These are phyloP conservation scores for Fusarium veterinarium DNA, from an alignment of 2,329 filamentous ascomycete genomes.

Conservation along the genomic window DNA sequence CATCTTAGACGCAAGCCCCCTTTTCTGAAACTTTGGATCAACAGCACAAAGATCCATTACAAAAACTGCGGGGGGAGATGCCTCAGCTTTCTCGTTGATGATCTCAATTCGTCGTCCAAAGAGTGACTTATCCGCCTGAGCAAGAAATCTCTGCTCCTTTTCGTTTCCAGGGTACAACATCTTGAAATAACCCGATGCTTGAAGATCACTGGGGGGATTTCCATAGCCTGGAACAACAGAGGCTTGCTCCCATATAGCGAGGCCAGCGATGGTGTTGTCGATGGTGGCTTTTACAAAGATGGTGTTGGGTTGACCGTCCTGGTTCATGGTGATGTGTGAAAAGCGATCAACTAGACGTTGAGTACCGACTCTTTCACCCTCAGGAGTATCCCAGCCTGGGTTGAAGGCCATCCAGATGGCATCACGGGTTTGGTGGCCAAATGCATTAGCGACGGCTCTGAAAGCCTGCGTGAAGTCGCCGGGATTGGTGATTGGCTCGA, in stretches of 20 bases:
- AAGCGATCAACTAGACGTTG: slow-evolving; percentile 57
- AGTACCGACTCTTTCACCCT: slow-evolving; percentile 53
- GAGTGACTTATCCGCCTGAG: slow-evolving; percentile 58
- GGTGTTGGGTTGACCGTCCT: slow-evolving; percentile 59
- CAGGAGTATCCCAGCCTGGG: slow-evolving; percentile 65
- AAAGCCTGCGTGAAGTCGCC: slow-evolving; percentile 46
- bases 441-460: slow-evolving; percentile 49
- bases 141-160: slow-evolving; percentile 58
- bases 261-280: slow-evolving; percentile 57
- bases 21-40: slow-evolving; percentile 63
- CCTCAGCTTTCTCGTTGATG: slow-evolving; percentile 53
- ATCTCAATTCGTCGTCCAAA: slow-evolving; percentile 56
- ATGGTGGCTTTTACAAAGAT: slow-evolving; percentile 66
- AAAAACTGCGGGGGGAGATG: slow-evolving; percentile 58
- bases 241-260: slow-evolving; percentile 66
- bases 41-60: slow-evolving; percentile 64
- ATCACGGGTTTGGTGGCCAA: slow-evolving; percentile 64
- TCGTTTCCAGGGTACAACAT: slow-evolving; percentile 57
- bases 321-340: slow-evolving; percentile 52
- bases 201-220: slow-evolving; percentile 51
- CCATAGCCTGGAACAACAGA: slow-evolving; percentile 63
- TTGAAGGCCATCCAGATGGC: slow-evolving; percentile 63
- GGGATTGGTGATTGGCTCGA: slow-evolving; percentile 46
- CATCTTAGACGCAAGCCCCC: slow-evolving; percentile 57
- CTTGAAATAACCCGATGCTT: slow-evolving; percentile 47